Evolutionary conservation across 2,329 filamentous ascomycete genomes (phyloP).

Genomic region (Verruconis gallopava): DNA sequence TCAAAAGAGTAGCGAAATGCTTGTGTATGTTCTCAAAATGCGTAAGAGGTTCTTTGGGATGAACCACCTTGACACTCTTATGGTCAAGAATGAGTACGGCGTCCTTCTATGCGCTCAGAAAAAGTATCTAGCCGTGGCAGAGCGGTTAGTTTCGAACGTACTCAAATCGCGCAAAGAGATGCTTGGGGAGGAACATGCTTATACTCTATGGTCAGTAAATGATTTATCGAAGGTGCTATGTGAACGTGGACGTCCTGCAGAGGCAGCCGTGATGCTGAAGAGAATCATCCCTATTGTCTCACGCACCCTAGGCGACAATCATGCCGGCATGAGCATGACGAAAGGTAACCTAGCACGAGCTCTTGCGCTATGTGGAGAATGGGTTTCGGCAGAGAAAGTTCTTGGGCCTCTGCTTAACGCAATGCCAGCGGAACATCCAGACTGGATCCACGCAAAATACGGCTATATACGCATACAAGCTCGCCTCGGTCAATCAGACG

Average conservation of each 20-base stretch:
- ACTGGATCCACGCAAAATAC: slow-evolving; percentile 9
- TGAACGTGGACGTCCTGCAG: slow-evolving; percentile 16
- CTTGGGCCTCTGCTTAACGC: slow-evolving; percentile 10
- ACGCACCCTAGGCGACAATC: slow-evolving; percentile 15
- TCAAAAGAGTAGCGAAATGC: slow-evolving; percentile 10
- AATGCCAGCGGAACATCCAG: slow-evolving; percentile 13
- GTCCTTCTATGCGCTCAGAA: slow-evolving; percentile 14
- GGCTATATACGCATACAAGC: not conserved
- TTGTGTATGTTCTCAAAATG: slow-evolving; percentile 12
- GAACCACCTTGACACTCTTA: slow-evolving; percentile 15
- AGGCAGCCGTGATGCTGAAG: slow-evolving; percentile 17
- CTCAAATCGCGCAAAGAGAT: not conserved
- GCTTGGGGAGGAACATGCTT: slow-evolving; percentile 24
- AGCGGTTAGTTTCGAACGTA: slow-evolving; percentile 6
- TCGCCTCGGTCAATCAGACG: slow-evolving; percentile 1
- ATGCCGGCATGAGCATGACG: slow-evolving; percentile 18
- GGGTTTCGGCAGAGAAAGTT: slow-evolving; percentile 15
- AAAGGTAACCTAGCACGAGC: slow-evolving; percentile 18
- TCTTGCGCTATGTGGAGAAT: slow-evolving; percentile 13
- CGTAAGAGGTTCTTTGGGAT: slow-evolving; percentile 15
- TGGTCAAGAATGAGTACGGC: slow-evolving; percentile 15
- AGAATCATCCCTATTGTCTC: slow-evolving; percentile 14
- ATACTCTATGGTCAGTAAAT: slow-evolving; percentile 22
- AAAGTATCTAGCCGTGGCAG: slow-evolving; percentile 10
- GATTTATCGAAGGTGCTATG: slow-evolving; percentile 21